Base-by-base conservation (phyloP, 2,329 filamentous ascomycete species). In the Cadophora sp. region DNA sequence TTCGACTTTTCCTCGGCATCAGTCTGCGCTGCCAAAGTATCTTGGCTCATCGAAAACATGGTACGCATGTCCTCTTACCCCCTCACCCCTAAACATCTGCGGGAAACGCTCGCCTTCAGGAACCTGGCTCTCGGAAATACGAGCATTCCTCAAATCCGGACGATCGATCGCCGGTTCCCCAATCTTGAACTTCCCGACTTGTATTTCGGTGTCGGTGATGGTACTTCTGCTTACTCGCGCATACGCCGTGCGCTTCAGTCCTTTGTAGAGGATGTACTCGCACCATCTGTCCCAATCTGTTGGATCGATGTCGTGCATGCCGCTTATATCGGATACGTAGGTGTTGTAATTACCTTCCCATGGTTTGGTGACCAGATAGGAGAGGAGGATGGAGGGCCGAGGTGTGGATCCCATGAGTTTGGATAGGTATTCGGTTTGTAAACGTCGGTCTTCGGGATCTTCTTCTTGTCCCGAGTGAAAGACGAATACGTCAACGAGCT, bases 381-480 rank as follows among this genome's bases (percentile, higher is more conserved):
- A 93, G 59, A 99, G 88, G 63, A 99, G 81, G 71, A 99, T 91
- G 27, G 93, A 86, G 0, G 96, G 96, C 1, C 95, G 89, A 14
- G 89, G 83, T 0, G 92, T 92, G 29, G 87, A 89, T 55, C 92
- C 92, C 96, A 99, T 99, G 60, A 97, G 84, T 66, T 93, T 87
- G 1, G 94, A 86, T 9, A 99, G 85, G 76, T 97, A 99, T 78
- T 93, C 87, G 0, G 89, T 88, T 81, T 99, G 96, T 63, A 97
- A 85, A 31, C 94, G 87, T 65, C 96, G 88, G 76, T 99, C 96
- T 78, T 98, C 95, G 0, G 90, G 89, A 75, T 99, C 96, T 80
- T 99, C 96, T 80, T 99, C 95, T 79, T 99, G 96, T 14, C 96
- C 96, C 0, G 95, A 98, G 82, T 99, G 96, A 88, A 99, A 99